Evolutionary conservation across 441 rosid species (phyloP), one percentile per base, ranked within the genome.

Genomic region (Omphalea diandra): DNA sequence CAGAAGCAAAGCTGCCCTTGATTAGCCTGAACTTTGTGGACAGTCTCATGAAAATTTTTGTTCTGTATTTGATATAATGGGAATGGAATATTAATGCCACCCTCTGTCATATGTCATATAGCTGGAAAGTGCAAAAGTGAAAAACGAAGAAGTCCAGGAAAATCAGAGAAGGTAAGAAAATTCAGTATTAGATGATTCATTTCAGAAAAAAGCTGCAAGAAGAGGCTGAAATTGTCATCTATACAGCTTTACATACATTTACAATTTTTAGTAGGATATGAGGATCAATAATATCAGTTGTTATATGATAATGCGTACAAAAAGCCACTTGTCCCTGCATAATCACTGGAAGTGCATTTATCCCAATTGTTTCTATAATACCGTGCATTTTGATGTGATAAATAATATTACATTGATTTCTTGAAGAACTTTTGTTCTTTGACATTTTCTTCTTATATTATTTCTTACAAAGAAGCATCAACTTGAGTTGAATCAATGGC

Each of bases 1-100:
- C 61, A 76, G 77, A 76, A 75, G 77, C 83, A 90, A 90, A 76
- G 83, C 93, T 50, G 94, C 93, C 33, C 87, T 88, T 17, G 97
- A 90, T 82, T 90, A 86, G 80, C 60, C 40, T 8, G 17, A 26
- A 2, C 8, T 17, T 56, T 6, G n/a, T 29, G 58, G 35, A 50
- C 31, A 35, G 27, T 60, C 18, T 64, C 24, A 9, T 67, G 49
- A 52, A 62, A 57, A 61, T 35, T 10, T n/a, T 56, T 65, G 67
- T 58, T 20, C 44, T 50, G 59, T 65, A 36, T 46, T 36, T 18
- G 54, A 35, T 36, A 4, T 4, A n/a, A 43, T 64, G 68, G 50
- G 71, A 76, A 32, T 65, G 73, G 35, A 24, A 29, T 63, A n/a
- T 64, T 52, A 18, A 43, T 4, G 52, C 55, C 56, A 60, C 63